A percentile compares a stretch with the other conserved stretches of the same genome.
phyloP scores from a whole-genome alignment of 2,329 filamentous ascomycete genomes.

The Xylaria sp. region DNA sequence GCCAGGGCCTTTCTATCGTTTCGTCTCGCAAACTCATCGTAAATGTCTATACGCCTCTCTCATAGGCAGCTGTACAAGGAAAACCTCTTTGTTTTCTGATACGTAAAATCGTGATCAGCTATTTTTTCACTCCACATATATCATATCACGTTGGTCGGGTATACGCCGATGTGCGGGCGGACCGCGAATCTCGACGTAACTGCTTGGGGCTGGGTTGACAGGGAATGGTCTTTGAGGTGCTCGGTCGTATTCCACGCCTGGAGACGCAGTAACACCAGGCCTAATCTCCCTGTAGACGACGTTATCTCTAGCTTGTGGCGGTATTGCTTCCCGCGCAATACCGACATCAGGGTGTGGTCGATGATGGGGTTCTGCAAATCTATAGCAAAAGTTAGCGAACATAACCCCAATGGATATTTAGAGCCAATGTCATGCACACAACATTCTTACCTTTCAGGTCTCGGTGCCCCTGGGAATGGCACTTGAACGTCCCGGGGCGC shows the following conservation, averaged over 20 bases:
- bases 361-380: conserved; percentile 26
- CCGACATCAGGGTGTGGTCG: conserved; percentile 24
- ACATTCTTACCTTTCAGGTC: conserved; percentile 41
- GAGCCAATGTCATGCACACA: neutral
- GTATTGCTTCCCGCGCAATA: conserved; percentile 15
- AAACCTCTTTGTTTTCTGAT: neutral
- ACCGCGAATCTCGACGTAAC: conserved; percentile 36
- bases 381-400: conserved; percentile 35
- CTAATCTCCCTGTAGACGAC: conserved; percentile 24
- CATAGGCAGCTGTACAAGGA: conserved; percentile 11
- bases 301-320: conserved; percentile 16
- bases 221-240: conserved; percentile 36
- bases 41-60: conserved; percentile 16
- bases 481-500: conserved; percentile 27
- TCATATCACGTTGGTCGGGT: conserved; percentile 38
- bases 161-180: conserved; percentile 33
- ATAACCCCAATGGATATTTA: neutral
- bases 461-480: conserved; percentile 24
- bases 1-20: conserved; percentile 28
- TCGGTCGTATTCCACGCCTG: conserved; percentile 34
- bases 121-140: conserved; percentile 42
- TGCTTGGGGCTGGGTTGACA: conserved; percentile 34
- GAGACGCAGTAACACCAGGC: conserved; percentile 13
- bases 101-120: neutral
- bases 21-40: conserved; percentile 9